phyloP scores from a whole-genome alignment of 2,329 filamentous ascomycete genomes.

The Nakataea oryzae region DNA sequence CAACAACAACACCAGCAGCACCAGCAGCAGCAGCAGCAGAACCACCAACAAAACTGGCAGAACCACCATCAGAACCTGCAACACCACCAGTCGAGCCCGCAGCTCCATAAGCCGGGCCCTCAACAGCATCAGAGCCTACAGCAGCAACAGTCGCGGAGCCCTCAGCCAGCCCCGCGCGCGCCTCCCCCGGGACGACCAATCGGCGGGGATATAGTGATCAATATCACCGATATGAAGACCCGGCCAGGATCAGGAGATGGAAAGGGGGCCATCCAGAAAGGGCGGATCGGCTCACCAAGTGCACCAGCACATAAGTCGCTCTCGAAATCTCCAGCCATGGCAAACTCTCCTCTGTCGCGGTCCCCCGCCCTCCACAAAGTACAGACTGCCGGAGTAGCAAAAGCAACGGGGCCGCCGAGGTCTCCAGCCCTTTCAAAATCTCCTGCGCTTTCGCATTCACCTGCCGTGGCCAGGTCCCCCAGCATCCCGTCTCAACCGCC shows the following conservation, averaged over 20 bases:
- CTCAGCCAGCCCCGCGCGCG: too few relatives aligned
- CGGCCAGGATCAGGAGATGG: neutral
- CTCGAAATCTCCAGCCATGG: slow-evolving; percentile 1
- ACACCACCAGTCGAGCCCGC: neutral
- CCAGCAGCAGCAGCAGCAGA: neutral
- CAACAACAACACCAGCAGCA: slow-evolving; percentile 6
- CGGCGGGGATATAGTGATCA: slow-evolving; percentile 1
- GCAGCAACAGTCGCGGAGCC: neutral
- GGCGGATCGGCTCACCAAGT: neutral
- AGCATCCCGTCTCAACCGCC: slow-evolving; percentile 27
- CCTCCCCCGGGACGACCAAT: too few relatives aligned
- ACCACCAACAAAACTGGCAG: neutral
- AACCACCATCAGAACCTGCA: neutral
- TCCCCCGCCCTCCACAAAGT: neutral
- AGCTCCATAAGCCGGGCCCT: neutral
- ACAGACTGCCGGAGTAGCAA: neutral
- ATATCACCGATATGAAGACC: neutral
- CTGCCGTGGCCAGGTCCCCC: slow-evolving; percentile 19
- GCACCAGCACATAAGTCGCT: neutral
- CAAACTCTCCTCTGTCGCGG: neutral
- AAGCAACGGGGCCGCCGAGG: neutral
- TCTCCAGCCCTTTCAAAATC: slow-evolving; percentile 1
- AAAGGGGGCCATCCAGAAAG: neutral
- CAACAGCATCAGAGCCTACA: neutral
- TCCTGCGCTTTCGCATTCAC: slow-evolving; percentile 1